Evolutionary conservation across 148 eudicot species (phyloP), one percentile per base, ranked within the genome.

Genomic region (Chenopodium quinoa): DNA sequence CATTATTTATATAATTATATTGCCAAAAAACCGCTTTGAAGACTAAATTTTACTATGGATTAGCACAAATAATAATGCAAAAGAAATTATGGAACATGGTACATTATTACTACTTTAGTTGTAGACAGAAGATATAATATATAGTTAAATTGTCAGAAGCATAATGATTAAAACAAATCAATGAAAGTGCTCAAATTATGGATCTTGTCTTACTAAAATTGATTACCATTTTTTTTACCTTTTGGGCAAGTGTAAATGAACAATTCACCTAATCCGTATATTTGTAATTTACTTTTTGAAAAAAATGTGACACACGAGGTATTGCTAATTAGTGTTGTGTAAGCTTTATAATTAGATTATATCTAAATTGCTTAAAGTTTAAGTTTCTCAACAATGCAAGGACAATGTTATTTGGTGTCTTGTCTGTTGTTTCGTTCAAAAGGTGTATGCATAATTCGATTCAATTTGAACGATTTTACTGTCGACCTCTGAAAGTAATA

Each of bases 191-290:
- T 75, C n/a, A 58, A 58, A 2, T 54, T 75, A 11, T 52, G 66
- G 78, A 75, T 75, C 40, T 75, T 75, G 78, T 54, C 65, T 31
- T 75, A 29, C 46, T 34, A 31, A 54, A 75, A 72, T 31, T 75
- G 46, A 75, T 31, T 4, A 40, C 16, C 1, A 17, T 1, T 9
- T 52, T 52, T 50, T 50, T 54, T 31, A 48, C 78, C 37, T 47
- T 56, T 75, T 29, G 13, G 65, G 46, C 65, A 75, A 75, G 52
- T 16, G 54, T 46, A 44, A 72, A 1, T 17, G 11, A 7, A 9
- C 72, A 71, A 75, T 12, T 16, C 11, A n/a, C 66, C 32, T 75
- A 75, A 54, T 27, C 48, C 67, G 78, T 75, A 62, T 40, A 40
- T 4, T 52, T 75, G 12, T 75, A 52, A 34, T 32, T 72, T 46